Percentiles rank a stretch among this genome's conserved stretches.
These are phyloP conservation scores for Penicillium sp. DNA, from an alignment of 2,329 filamentous ascomycete genomes.

Conservation along the genomic window DNA sequence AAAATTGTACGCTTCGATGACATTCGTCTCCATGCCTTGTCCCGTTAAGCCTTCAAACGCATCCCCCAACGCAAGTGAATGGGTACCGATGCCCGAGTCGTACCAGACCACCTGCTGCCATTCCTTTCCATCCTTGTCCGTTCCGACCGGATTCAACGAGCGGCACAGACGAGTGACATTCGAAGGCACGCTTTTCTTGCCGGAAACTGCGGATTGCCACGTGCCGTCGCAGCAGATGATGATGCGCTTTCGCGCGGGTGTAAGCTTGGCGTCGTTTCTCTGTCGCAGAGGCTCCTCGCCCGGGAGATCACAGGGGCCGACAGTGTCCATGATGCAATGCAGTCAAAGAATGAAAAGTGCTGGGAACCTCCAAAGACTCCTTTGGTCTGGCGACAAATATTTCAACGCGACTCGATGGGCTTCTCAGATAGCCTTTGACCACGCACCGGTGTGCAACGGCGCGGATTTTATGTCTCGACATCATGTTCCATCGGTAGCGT, in stretches of 20 bases:
- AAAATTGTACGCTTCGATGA: slow-evolving; percentile 20
- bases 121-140: slow-evolving; percentile 20
- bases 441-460: too few species aligned
- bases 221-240: slow-evolving; percentile 32
- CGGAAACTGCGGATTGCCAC: slow-evolving; percentile 29
- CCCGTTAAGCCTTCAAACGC: slow-evolving; percentile 22
- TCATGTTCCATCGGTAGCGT: too few species aligned
- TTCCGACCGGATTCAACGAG: slow-evolving; percentile 21
- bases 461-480: too few species aligned
- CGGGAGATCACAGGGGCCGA: not conserved
- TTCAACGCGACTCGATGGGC: too few species aligned
- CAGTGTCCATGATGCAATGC: not conserved
- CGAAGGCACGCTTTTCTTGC: slow-evolving; percentile 25
- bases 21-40: slow-evolving; percentile 14
- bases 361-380: too few species aligned
- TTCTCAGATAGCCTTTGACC: too few species aligned
- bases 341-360: too few species aligned
- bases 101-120: slow-evolving; percentile 31
- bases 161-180: slow-evolving; percentile 31
- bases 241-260: slow-evolving; percentile 22
- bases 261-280: slow-evolving; percentile 3
- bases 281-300: not conserved
- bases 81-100: slow-evolving; percentile 29
- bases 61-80: slow-evolving; percentile 17
- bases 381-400: too few species aligned